phyloP scores from a whole-genome alignment of 345 rosid species.

The Eucalyptus caleyi region DNA sequence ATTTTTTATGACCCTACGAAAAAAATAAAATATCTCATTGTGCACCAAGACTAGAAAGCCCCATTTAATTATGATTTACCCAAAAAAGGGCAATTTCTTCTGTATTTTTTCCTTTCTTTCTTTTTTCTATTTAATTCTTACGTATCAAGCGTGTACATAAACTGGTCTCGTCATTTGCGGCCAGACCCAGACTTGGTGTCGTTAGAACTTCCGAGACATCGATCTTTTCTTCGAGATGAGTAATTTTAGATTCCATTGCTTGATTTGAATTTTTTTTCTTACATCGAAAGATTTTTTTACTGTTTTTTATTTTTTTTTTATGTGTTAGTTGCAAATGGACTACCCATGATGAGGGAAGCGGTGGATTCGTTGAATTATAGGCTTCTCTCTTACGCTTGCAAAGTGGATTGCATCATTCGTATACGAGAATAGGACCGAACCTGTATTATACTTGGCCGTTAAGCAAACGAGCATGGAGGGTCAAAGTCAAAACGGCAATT shows the following conservation, averaged over 20 bases:
- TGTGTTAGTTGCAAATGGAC: neutral
- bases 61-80: neutral
- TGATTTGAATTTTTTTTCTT: neutral
- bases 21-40: neutral
- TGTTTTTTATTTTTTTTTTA: neutral
- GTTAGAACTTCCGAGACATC: accelerated
- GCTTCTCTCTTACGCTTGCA: neutral
- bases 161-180: accelerated
- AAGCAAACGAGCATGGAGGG: neutral
- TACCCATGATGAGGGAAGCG: too few relatives aligned
- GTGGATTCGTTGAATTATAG: neutral
- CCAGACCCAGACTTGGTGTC: accelerated
- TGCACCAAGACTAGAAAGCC: neutral
- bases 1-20: neutral
- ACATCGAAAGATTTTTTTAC: neutral
- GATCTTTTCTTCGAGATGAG: neutral
- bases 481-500: neutral
- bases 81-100: neutral
- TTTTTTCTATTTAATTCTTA: neutral
- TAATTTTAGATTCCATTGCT: neutral
- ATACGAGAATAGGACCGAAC: neutral
- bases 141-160: accelerated
- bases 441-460: neutral
- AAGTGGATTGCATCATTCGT: neutral
- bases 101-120: accelerated